Evolutionary conservation across 306 rosid species (phyloP), one percentile per base, ranked within the genome.

Genomic region (Cucumis cinereus): DNA sequence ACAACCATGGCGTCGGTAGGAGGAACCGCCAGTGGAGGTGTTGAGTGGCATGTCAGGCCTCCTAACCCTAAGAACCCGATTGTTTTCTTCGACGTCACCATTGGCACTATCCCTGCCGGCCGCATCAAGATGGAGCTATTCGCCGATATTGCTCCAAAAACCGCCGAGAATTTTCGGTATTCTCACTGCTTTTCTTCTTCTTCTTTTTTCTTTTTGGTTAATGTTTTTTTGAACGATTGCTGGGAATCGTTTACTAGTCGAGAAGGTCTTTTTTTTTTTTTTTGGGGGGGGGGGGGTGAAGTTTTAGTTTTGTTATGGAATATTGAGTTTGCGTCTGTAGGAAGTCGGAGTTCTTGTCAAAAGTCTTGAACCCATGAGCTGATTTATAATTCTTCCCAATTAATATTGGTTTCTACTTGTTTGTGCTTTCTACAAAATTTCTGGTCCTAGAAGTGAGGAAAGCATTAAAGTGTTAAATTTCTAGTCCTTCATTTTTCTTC

Each of bases 121-220:
- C 92, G 98, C 73, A 94, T 94, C 90, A 91, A 91, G 90, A 91
- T 94, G 98, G 98, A 94, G 86, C 97, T 94, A 71, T 94, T 94
- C 89, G 98, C 97, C 20, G 97, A 94, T 79, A 89, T 94, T 59
- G 83, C 93, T 76, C 97, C 98, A 73, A 90, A 87, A 83, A 90
- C 93, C 70, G 95, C 98, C 8, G 98, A 90, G 59, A 94, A 94
- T 77, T 94, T 94, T 92, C 87, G 97, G 97, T 78, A 69, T 68
- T 43, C 56, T 24, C 22, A 43, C 38, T 69, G 33, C 38, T 0
- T 4, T 47, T 3, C 17, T 41, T 14, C 50, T n/a, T 70, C 68
- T 47, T 33, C 10, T 5, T 75, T 69, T 38, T 40, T 10, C 2
- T 38, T 38, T 10, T 38, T 38, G 6, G 41, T n/a, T n/a, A 36